Evolutionary conservation across 208 protist species (phyloP).

Genomic region (Acanthamoeba divionensis): DNA sequence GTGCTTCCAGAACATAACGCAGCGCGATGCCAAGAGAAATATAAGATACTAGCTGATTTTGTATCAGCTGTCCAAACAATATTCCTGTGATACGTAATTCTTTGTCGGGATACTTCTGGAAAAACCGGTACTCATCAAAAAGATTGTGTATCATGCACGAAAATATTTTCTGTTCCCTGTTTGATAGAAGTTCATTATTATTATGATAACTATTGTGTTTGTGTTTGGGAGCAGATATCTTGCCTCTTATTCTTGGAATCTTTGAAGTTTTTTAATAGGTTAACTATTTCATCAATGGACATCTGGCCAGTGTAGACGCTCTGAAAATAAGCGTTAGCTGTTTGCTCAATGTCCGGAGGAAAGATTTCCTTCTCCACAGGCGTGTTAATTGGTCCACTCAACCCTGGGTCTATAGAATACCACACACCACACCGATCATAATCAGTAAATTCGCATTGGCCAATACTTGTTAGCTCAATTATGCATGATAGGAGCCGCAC

Average conservation of each 20-base stretch:
- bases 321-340: constrained; percentile 80
- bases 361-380: constrained; percentile 60
- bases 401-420: too few relatives aligned
- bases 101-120: constrained; percentile 85
- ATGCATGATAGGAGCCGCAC: not conserved
- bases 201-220: constrained; percentile 11
- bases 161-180: constrained; percentile 81
- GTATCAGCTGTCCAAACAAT: constrained; percentile 85
- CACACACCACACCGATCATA: too few relatives aligned
- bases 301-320: constrained; percentile 78
- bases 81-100: constrained; percentile 82
- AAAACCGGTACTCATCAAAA: constrained; percentile 89
- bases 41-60: constrained; percentile 80
- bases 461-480: not conserved
- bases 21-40: constrained; percentile 78
- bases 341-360: constrained; percentile 74
- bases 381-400: not conserved
- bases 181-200: not conserved
- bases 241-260: constrained; percentile 59
- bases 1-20: constrained; percentile 88
- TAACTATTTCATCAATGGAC: constrained; percentile 77
- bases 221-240: constrained; percentile 40
- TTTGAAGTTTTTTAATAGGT: constrained; percentile 76
- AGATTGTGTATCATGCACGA: constrained; percentile 89
- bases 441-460: not conserved